Base-by-base conservation (phyloP, 208 protist genomes). In the Trypanosoma platydactyli region DNA sequence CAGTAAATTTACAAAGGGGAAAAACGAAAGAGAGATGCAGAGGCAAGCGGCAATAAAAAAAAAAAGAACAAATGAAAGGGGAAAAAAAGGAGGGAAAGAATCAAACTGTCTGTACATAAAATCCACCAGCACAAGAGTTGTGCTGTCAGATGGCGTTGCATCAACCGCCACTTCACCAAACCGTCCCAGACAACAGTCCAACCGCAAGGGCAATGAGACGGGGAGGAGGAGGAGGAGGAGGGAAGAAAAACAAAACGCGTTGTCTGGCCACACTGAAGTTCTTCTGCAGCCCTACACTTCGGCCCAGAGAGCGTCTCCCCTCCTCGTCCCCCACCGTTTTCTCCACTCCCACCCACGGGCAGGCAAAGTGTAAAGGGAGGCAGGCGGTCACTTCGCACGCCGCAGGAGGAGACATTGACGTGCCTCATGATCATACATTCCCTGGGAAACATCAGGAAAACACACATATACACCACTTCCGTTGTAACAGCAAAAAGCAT, bases 21-120 rank as follows among this genome's bases (percentile, higher is more conserved):
- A 44, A 44, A 42, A 24, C 11, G 25, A 50, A 55, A n/a, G 13
- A 41, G 9, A 51, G 45, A 71, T 42, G 24, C 29, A 63, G 42
- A 30, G 25, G 52, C 24, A 55, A 12, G 5, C 16, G 35, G 6
- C 9, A 72, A 56, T 49, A 49, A 52, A 57, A 54, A 65, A 66
- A 18, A 55, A 40, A 72, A 42, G 30, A 40, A 64, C 35, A 48
- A 41, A 13, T 18, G n/a, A 25, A n/a, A 42, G 41, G 24, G 30
- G 64, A 64, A 52, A 48, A 41, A 13, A 30, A 40, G 9, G 38
- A 42, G 41, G 24, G 30, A 55, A 25, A 51, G 55, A 64, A 53
- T 46, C 51, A 64, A 3, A 3, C 9, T 38, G 5, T 38, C 33
- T 38, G 33, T 38, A 38, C 33, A 38, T 38, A 9, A 38, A 3